These are phyloP conservation scores for Nyssa sinensis DNA, from an alignment of 148 eudicot species.

Conservation along the genomic window DNA sequence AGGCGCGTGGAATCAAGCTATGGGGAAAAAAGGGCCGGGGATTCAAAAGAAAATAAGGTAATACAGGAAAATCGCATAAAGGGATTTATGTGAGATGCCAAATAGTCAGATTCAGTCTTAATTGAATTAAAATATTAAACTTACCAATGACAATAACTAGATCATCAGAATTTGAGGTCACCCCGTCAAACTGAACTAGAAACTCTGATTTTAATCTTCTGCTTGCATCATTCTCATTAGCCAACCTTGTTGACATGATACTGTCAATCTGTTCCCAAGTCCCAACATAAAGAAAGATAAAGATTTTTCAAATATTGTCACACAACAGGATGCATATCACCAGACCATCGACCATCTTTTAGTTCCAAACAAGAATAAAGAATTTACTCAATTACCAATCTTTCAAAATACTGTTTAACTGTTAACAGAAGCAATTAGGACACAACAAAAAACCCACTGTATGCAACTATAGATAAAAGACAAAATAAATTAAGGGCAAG, in stretches of 20 bases:
- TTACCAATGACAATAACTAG: constrained; percentile 75
- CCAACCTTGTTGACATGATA: constrained; percentile 75
- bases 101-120: background rate
- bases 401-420: no score
- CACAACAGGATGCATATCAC: no score
- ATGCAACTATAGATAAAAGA: no score
- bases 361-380: background rate
- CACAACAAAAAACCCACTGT: no score
- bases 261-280: constrained; percentile 65
- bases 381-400: background rate
- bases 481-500: no score
- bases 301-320: no score
- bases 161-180: constrained; percentile 68
- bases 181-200: constrained; percentile 87
- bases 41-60: no score
- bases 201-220: constrained; percentile 83
- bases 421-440: background rate
- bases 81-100: no score
- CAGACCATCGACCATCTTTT: background rate
- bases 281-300: background rate
- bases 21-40: no score
- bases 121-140: constrained; percentile 9
- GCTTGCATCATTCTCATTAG: constrained; percentile 87
- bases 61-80: no score
- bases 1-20: no score